phyloP scores from a whole-genome alignment of 768 basidiomycete species.

The Nevesoporus exiguus region DNA sequence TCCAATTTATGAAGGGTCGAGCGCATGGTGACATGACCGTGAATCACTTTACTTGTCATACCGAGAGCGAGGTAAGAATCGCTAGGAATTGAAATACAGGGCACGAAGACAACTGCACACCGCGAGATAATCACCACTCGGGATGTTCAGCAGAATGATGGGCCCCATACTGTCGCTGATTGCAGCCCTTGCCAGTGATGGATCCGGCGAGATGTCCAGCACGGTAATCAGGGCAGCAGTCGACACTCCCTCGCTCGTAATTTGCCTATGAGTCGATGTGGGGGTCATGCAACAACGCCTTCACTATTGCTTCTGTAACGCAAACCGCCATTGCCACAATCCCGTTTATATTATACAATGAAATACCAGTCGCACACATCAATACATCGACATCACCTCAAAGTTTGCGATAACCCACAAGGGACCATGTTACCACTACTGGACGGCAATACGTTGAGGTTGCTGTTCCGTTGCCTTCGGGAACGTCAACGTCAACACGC shows the following conservation, averaged over 20 bases:
- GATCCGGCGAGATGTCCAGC: not conserved
- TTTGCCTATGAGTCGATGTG: no score
- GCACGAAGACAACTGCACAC: not conserved
- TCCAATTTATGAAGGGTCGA: slow-evolving; percentile 1
- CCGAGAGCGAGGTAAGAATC: not conserved
- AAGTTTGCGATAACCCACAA: not conserved
- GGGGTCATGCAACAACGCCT: no score
- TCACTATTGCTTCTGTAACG: no score
- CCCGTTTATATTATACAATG: no score
- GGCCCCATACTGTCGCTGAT: not conserved
- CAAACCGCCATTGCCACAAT: no score
- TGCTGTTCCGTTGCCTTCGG: slow-evolving; percentile 40
- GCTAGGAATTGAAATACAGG: not conserved
- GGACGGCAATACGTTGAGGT: slow-evolving; percentile 37
- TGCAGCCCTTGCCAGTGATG: not conserved
- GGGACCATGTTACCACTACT: not conserved
- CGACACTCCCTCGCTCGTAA: no score
- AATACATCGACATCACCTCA: no score
- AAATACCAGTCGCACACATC: no score
- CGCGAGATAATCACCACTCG: not conserved
- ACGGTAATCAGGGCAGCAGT: no score
- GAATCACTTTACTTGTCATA: not conserved
- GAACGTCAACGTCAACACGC: slow-evolving; percentile 44
- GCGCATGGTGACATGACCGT: not conserved
- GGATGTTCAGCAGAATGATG: not conserved